phyloP scores from a whole-genome alignment of 768 basidiomycete species.

The Phylloporus sp. region DNA sequence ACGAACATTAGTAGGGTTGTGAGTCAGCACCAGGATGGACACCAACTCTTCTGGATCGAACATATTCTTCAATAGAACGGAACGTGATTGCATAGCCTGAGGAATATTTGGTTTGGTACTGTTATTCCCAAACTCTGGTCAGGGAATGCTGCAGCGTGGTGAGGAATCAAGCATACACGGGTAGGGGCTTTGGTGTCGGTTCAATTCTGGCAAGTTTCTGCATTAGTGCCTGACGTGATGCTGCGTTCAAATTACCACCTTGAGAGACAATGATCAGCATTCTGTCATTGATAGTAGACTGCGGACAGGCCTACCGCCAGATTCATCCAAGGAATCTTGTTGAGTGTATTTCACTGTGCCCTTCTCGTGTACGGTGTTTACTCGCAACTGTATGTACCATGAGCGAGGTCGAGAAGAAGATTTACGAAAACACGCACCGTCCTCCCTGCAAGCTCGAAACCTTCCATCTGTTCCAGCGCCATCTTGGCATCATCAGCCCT shows the following conservation, averaged over 20 bases:
- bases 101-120: conserved; percentile 78
- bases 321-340: conserved; percentile 82
- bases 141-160: conserved; percentile 1
- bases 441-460: conserved; percentile 94
- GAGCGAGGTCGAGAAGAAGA: conserved; percentile 13
- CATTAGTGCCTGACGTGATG: conserved; percentile 99
- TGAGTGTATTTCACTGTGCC: conserved; percentile 71
- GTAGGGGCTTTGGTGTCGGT: conserved; percentile 52
- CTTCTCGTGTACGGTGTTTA: conserved; percentile 91
- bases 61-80: conserved; percentile 89
- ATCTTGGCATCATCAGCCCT: conserved; percentile 91
- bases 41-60: conserved; percentile 94
- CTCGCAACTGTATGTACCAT: conserved; percentile 54
- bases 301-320: conserved; percentile 56
- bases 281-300: not conserved
- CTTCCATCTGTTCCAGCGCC: conserved; percentile 98
- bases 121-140: conserved; percentile 10
- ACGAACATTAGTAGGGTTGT: conserved; percentile 6
- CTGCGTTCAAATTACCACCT: conserved; percentile 98
- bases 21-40: not conserved
- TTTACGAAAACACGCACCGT: conserved; percentile 48
- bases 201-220: conserved; percentile 99
- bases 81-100: conserved; percentile 83
- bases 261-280: conserved; percentile 11
- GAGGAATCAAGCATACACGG: conserved; percentile 45